Evolutionary conservation across 2,329 filamentous ascomycete genomes (phyloP).

Genomic region (Penicillium griseofulvum): DNA sequence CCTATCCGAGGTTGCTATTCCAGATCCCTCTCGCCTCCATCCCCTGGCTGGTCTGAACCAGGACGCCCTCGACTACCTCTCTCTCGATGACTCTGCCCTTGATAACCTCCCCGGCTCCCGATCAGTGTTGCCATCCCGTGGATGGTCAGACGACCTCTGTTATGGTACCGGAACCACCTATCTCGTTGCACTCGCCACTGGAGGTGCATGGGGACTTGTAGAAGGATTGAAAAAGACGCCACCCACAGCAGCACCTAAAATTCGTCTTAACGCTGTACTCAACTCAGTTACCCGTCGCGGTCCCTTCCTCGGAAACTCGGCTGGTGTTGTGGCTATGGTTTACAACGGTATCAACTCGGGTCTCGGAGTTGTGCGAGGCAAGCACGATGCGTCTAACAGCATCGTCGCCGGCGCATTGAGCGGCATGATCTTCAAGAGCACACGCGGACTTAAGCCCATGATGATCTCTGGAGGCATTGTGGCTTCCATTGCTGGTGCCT

Average conservation of each 20-base stretch:
- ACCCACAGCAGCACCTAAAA: slow-evolving; percentile 74
- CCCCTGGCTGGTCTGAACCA: slow-evolving; percentile 90
- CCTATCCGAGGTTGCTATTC: slow-evolving; percentile 70
- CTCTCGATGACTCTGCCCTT: slow-evolving; percentile 85
- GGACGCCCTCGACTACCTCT: slow-evolving; percentile 91
- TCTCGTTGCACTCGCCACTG: slow-evolving; percentile 76
- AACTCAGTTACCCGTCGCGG: slow-evolving; percentile 92
- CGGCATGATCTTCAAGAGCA: slow-evolving; percentile 96
- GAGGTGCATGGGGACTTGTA: slow-evolving; percentile 87
- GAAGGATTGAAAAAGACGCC: slow-evolving; percentile 78
- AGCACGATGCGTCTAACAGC: slow-evolving; percentile 88
- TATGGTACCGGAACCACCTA: slow-evolving; percentile 97
- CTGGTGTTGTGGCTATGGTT: slow-evolving; percentile 89
- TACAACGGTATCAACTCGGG: slow-evolving; percentile 92
- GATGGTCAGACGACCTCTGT: slow-evolving; percentile 97
- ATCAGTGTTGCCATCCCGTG: slow-evolving; percentile 87
- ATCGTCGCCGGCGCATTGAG: slow-evolving; percentile 80
- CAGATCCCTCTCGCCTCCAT: slow-evolving; percentile 86
- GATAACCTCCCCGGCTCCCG: slow-evolving; percentile 81
- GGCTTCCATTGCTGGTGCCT: slow-evolving; percentile 76
- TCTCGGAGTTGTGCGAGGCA: slow-evolving; percentile 74
- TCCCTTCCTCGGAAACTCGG: slow-evolving; percentile 93
- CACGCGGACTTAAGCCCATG: slow-evolving; percentile 85
- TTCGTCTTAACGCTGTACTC: slow-evolving; percentile 88
- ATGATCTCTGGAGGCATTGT: slow-evolving; percentile 90